A percentile compares a stretch with the other conserved stretches of the same genome.
phyloP scores from a whole-genome alignment of 2,329 filamentous ascomycete species.

The Sphaerulina populicola region DNA sequence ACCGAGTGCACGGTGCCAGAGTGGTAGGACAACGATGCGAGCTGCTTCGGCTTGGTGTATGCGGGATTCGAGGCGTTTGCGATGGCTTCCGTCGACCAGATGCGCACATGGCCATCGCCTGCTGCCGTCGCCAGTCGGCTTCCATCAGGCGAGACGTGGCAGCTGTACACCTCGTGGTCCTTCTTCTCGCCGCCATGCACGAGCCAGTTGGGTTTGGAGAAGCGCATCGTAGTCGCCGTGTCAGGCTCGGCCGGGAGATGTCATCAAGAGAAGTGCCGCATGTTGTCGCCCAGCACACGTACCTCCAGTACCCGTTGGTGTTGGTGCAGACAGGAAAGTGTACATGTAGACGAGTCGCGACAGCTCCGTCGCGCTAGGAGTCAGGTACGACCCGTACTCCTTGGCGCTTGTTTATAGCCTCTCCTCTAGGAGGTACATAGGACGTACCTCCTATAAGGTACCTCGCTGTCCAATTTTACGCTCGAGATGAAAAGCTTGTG shows the following conservation, averaged over 20 bases:
- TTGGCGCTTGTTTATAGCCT: too few relatives aligned
- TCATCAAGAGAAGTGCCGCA: not conserved
- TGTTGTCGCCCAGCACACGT: not conserved
- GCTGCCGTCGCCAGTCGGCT: conserved; percentile 85
- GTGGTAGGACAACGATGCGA: conserved; percentile 97
- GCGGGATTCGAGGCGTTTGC: conserved; percentile 65
- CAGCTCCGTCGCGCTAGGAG: too few relatives aligned
- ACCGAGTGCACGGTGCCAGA: conserved; percentile 96
- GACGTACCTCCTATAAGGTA: too few relatives aligned
- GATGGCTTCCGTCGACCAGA: conserved; percentile 95
- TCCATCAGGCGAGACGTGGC: conserved; percentile 91
- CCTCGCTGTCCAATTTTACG: too few relatives aligned
- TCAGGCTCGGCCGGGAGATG: conserved; percentile 1
- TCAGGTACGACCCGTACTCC: too few relatives aligned
- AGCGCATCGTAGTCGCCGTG: conserved; percentile 35
- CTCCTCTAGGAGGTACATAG: too few relatives aligned
- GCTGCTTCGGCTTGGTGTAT: conserved; percentile 74
- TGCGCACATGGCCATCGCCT: conserved; percentile 92
- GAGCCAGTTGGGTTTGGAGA: conserved; percentile 93
- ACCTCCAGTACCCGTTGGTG: too few relatives aligned
- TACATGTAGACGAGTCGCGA: too few relatives aligned
- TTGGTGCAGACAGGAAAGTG: too few relatives aligned
- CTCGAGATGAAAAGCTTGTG: too few relatives aligned
- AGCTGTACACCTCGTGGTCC: conserved; percentile 97
- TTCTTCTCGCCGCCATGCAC: conserved; percentile 96